phyloP scores from a whole-genome alignment of 768 basidiomycete genomes.

The Russula sp. region DNA sequence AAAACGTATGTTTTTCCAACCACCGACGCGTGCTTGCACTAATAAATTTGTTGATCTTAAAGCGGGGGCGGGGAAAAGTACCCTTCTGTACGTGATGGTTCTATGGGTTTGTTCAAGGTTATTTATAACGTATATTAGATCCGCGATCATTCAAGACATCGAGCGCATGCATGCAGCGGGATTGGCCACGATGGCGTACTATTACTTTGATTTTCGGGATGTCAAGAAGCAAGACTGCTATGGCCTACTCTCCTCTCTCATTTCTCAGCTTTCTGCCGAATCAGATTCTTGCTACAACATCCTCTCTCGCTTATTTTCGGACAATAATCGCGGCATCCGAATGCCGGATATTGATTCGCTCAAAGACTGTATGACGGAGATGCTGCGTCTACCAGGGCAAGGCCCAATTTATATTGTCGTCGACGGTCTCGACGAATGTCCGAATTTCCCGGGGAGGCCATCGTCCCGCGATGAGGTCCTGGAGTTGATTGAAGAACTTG shows the following conservation, averaged over 20 bases:
- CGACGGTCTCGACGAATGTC: conserved; percentile 19
- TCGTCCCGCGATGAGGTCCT: conserved; percentile 11
- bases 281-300: not conserved
- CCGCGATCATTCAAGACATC: not conserved
- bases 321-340: not conserved
- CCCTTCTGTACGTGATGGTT: not conserved
- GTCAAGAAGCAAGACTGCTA: not conserved
- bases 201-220: not conserved
- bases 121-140: not conserved
- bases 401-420: not conserved
- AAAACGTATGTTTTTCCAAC: not conserved
- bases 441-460: conserved; percentile 3
- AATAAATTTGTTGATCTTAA: not conserved
- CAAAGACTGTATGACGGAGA: not conserved
- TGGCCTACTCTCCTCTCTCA: conserved; percentile 8
- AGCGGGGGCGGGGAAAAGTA: not conserved
- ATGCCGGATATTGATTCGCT: not conserved
- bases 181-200: not conserved
- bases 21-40: not conserved
- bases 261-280: not conserved
- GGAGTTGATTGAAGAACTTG: not conserved
- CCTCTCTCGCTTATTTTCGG: not conserved
- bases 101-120: not conserved
- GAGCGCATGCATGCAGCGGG: not conserved
- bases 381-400: conserved; percentile 3